These are phyloP conservation scores for Cyclotella sp. DNA, from an alignment of 108 stramenopile species.

Conservation along the genomic window DNA sequence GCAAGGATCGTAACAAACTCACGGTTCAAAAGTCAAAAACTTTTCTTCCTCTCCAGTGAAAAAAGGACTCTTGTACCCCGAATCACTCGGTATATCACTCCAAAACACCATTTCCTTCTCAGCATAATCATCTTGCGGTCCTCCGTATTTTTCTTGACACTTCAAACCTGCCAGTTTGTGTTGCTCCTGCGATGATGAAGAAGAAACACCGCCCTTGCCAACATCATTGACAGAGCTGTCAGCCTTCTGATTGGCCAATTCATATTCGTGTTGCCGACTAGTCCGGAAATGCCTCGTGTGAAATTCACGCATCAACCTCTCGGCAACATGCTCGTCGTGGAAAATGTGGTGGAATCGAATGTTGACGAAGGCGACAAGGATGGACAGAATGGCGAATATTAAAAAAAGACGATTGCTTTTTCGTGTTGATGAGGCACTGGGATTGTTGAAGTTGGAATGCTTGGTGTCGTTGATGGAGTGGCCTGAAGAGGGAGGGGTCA, in stretches of 20 bases:
- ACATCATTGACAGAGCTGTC: not conserved
- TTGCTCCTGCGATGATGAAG: not conserved
- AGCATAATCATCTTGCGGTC: constrained; percentile 63
- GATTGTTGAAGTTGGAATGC: not conserved
- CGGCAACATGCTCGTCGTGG: constrained; percentile 33
- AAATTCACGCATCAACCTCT: constrained; percentile 20
- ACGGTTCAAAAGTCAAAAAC: constrained; percentile 95
- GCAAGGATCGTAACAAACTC: not conserved
- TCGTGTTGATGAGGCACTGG: not conserved
- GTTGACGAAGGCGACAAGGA: constrained; percentile 33
- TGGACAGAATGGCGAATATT: constrained; percentile 25
- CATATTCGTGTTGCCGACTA: constrained; percentile 18
- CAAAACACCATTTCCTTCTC: constrained; percentile 90
- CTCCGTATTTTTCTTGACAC: constrained; percentile 72
- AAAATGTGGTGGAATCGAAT: constrained; percentile 38
- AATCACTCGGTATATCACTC: constrained; percentile 80
- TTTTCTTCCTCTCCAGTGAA: constrained; percentile 48
- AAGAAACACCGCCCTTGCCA: no score
- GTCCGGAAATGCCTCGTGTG: constrained; percentile 14
- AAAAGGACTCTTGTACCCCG: constrained; percentile 67
- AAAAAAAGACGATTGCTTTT: constrained; percentile 29
- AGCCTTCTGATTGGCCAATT: not conserved
- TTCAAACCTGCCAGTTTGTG: constrained; percentile 72
- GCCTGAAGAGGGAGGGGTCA: not conserved
- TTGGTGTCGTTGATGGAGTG: not conserved